phyloP scores from a whole-genome alignment of 768 basidiomycete species.

The Naganishia vishniacii region DNA sequence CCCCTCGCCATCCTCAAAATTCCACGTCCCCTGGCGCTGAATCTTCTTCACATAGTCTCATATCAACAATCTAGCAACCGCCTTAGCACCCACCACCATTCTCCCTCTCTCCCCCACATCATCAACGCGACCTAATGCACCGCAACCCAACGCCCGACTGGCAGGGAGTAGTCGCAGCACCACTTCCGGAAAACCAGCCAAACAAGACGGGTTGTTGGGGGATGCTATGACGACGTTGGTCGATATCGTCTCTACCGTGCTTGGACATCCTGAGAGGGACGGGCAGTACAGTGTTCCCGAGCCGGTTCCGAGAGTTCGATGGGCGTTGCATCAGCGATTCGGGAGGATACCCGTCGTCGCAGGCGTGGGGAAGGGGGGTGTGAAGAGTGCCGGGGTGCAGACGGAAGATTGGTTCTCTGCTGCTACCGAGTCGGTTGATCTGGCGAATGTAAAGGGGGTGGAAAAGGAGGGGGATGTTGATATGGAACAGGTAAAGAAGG shows the following conservation, averaged over 20 bases:
- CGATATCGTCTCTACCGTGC: neutral
- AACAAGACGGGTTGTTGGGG: neutral
- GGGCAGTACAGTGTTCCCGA: neutral
- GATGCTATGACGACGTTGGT: neutral
- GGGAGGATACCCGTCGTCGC: neutral
- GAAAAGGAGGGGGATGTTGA: neutral
- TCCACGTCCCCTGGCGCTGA: neutral
- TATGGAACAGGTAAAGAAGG: neutral
- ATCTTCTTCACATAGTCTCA: neutral
- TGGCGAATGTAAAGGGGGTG: neutral
- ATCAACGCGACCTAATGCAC: neutral
- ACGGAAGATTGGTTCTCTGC: conserved; percentile 23
- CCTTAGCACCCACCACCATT: neutral
- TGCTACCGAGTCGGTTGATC: neutral
- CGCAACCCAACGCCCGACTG: neutral
- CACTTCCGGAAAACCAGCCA: conserved; percentile 13
- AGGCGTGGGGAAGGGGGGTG: neutral
- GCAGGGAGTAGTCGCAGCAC: conserved; percentile 11
- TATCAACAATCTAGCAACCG: neutral
- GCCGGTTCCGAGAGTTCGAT: neutral
- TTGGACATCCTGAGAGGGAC: neutral
- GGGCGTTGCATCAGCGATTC: conserved; percentile 28
- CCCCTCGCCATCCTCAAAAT: neutral
- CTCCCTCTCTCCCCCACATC: neutral
- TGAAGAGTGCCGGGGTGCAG: neutral